A percentile compares a stretch with the other conserved stretches of the same genome.
These are phyloP conservation scores for Glycyrrhiza uralensis DNA, from an alignment of 306 rosid species.

Conservation along the genomic window DNA sequence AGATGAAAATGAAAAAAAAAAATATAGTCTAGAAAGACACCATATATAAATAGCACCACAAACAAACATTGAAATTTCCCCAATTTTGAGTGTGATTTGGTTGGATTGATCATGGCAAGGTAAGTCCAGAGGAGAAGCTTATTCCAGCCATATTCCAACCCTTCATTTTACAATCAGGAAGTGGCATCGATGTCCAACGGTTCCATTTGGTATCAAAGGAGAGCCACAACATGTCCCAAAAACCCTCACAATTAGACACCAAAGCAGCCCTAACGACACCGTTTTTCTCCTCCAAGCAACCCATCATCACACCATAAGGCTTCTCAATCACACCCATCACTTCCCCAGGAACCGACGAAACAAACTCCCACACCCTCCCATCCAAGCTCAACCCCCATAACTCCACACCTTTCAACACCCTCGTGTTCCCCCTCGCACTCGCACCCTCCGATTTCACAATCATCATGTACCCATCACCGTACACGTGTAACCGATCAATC, in stretches of 20 bases:
- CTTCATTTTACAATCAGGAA: constrained; percentile 62
- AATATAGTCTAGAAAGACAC: not conserved
- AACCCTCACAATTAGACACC: constrained; percentile 53
- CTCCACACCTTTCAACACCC: constrained; percentile 47
- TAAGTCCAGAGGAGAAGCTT: constrained; percentile 56
- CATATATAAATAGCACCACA: too few species aligned
- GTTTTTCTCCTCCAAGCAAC: constrained; percentile 55
- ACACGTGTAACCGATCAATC: constrained; percentile 54
- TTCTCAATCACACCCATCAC: constrained; percentile 40
- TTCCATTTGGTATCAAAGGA: constrained; percentile 27
- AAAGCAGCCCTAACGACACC: constrained; percentile 39
- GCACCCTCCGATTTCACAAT: constrained; percentile 41
- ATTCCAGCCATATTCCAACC: constrained; percentile 65
- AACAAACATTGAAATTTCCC: not conserved
- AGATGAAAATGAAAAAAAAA: not conserved
- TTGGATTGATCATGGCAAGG: constrained; percentile 25
- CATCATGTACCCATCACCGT: constrained; percentile 71
- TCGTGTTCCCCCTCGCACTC: not conserved
- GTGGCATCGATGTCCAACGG: constrained; percentile 43
- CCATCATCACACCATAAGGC: constrained; percentile 61
- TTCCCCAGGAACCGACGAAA: constrained; percentile 25
- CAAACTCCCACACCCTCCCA: constrained; percentile 44
- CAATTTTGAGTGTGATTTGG: not conserved
- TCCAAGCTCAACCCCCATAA: constrained; percentile 45
- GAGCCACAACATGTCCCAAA: constrained; percentile 58